These are phyloP conservation scores for Elymus sibiricus DNA, from an alignment of 176 grass and related monocot species.

Conservation along the genomic window DNA sequence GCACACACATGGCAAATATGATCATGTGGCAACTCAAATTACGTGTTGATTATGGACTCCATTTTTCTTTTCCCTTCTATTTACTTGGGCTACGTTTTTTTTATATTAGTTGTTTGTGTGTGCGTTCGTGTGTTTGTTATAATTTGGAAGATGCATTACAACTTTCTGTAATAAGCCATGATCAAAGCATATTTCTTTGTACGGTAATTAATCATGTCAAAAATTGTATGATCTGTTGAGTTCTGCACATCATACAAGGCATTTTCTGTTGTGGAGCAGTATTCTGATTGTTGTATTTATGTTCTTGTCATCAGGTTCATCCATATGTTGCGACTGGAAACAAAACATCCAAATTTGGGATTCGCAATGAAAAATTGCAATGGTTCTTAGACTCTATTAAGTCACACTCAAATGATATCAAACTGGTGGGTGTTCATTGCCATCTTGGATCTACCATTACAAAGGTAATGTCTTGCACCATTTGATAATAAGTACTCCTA, in stretches of 20 bases:
- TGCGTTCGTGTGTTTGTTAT: not conserved
- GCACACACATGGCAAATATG: not conserved
- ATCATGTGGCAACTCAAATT: conserved; percentile 10
- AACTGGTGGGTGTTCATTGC: conserved; percentile 91
- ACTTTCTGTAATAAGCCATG: not conserved
- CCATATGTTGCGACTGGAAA: conserved; percentile 98
- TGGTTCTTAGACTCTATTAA: conserved; percentile 97
- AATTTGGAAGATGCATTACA: not conserved
- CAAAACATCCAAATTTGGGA: conserved; percentile 97
- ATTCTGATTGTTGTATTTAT: not conserved
- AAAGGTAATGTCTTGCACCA: conserved; percentile 48
- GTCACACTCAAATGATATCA: conserved; percentile 72
- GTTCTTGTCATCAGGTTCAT: conserved; percentile 62
- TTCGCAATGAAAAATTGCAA: conserved; percentile 94
- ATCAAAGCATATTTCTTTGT: not conserved
- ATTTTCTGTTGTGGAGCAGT: not conserved
- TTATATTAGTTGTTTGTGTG: not conserved
- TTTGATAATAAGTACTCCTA: not conserved
- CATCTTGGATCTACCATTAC: conserved; percentile 97
- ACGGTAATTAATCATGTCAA: not conserved
- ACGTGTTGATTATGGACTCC: conserved; percentile 2
- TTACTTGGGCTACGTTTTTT: not conserved
- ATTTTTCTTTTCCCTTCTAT: not conserved
- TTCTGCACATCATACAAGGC: not conserved
- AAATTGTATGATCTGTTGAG: not conserved